phyloP scores from a whole-genome alignment of 2,329 filamentous ascomycete species.

The Talaromyces funiculosus region DNA sequence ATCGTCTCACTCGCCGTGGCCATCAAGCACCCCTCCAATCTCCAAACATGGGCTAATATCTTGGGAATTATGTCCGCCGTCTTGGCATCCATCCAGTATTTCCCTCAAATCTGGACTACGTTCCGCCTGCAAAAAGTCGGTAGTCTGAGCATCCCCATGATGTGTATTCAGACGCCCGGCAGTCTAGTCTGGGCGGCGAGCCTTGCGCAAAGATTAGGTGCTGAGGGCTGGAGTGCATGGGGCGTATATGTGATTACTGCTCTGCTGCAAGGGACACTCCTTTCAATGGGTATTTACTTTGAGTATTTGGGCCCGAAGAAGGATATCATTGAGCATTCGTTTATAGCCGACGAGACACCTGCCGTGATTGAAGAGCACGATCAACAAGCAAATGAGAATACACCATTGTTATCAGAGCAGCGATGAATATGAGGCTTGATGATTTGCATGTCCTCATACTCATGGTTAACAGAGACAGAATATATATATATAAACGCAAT shows the following conservation, averaged over 20 bases:
- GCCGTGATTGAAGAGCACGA: not conserved
- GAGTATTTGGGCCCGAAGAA: slow-evolving; percentile 46
- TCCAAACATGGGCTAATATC: slow-evolving; percentile 76
- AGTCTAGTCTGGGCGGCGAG: slow-evolving; percentile 85
- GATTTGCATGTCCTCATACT: not conserved
- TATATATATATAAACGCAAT: not conserved
- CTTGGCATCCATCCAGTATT: slow-evolving; percentile 81
- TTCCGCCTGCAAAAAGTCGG: slow-evolving; percentile 79
- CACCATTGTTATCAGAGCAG: slow-evolving; percentile 1
- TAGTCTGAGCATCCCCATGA: slow-evolving; percentile 92
- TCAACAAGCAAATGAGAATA: not conserved
- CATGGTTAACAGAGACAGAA: not conserved
- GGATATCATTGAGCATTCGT: slow-evolving; percentile 15
- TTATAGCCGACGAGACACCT: not conserved
- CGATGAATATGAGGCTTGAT: not conserved
- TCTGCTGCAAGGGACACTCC: slow-evolving; percentile 70
- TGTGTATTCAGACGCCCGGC: slow-evolving; percentile 95
- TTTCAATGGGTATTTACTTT: slow-evolving; percentile 76
- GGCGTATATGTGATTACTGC: slow-evolving; percentile 85
- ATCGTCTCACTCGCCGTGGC: slow-evolving; percentile 60
- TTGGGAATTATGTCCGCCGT: slow-evolving; percentile 73
- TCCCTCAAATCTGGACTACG: slow-evolving; percentile 93
- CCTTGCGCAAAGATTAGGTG: slow-evolving; percentile 71
- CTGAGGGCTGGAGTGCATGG: slow-evolving; percentile 91
- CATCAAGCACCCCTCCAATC: slow-evolving; percentile 55